Evolutionary conservation across 768 basidiomycete species (phyloP), one percentile per base, ranked within the genome.

Genomic region (Hirschioporus abietinus): DNA sequence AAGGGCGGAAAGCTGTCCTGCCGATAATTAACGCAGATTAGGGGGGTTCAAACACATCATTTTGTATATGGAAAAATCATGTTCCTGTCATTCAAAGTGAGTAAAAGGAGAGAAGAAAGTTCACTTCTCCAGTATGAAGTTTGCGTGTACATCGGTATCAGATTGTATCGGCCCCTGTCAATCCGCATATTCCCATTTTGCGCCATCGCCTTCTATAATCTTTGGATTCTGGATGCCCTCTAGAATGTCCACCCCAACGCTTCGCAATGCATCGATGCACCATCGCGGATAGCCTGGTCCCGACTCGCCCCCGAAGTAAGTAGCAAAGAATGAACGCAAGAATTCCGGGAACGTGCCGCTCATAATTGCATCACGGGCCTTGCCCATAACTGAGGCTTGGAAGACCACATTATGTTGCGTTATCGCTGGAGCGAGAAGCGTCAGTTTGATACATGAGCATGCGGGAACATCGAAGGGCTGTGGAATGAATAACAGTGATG

Each of bases 301-400:
- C 12, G 42, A 52, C n/a, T 80, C 77, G 65, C 86, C 81, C 7
- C 85, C 88, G 72, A 92, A 96, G 75, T 95, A 96, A 59, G 80
- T 78, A 35, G 80, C 82, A 76, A 96, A 96, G 78, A 95, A 96
- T 7, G 76, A 77, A 64, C 82, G 81, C 30, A 96, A 81, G 74
- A 92, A 96, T 63, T 84, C 80, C 0, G 94, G 95, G 76, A 93
- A 96, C 12, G 79, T 84, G 42, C 88, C 92, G 34, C 83, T 82
- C 66, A 94, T 74, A 70, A 96, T 95, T 1, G 94, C 91, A 70
- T 91, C 85, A 65, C 94, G 82, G 58, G 90, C 92, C 30, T 85
- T 81, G n/a, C 91, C 91, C 92, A 96, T 93, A 10, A 96, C 79
- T 69, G 86, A 88, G 20, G 93, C 93, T 79, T 95, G 91, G 78